Evolutionary conservation across 2,329 filamentous ascomycete genomes (phyloP), one percentile per base, ranked within the genome.

Genomic region (Paecilomyces niveus): DNA sequence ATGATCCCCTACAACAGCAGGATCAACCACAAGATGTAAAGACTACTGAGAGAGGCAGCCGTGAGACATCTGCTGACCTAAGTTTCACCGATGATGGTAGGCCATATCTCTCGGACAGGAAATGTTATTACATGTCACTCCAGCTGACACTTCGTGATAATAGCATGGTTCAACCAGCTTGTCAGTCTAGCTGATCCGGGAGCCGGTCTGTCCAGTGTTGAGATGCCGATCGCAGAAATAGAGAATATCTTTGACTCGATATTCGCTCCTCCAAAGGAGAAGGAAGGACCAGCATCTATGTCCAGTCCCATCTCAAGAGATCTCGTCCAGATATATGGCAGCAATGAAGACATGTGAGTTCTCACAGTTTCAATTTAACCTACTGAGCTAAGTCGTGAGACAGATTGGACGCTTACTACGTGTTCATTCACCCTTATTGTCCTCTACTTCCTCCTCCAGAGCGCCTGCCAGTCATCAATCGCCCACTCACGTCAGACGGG

Each of bases 41-140:
- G 22, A 6, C 9, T 24, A 21, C 21, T 26, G 50, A 52, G 50
- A 52, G 26, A 21, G 24, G 24, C 15, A 52, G 50, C 50, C 18
- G 21, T 52, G 50, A 52, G 22, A 4, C 10, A 3, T 52, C 50
- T 22, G 21, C 50, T 52, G 50, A 52, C 26, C 50, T 52, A 13
- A 52, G 26, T 24, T 52, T 52, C 22, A 52, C 50, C 50, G 50
- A 52, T 13, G 50, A 52, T 52, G 50, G 50, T 52, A 52, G 22
- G 50, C 50, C 10, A 29, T 21, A 11, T 15, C 21, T 26, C 26
- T 52, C 15, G 10, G 8, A 15, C 50, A 29, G 21, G 3, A 4
- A 18, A 4, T 15, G 35, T 45, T 45, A 6, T 24, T 24, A 21
- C 88, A 87, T 3, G 87, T 87, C 3, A 89, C 10, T 24, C 22